Conservation (phyloP, 2,329 filamentous ascomycete genomes). For the Colletotrichum siamense region DNA sequence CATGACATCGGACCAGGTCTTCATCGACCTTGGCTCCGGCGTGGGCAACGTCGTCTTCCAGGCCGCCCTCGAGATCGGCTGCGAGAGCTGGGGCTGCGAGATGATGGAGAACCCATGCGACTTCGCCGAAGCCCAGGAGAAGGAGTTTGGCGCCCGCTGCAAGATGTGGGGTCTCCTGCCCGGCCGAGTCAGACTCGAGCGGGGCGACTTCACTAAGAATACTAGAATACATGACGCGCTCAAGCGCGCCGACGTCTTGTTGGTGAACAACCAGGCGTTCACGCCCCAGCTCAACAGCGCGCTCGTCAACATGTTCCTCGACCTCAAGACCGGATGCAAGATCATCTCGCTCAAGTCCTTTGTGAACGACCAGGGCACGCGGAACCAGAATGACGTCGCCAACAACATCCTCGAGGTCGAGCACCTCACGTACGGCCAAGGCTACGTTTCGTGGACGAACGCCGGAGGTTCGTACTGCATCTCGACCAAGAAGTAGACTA, state of each 20-base stretch:
- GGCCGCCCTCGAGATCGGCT: conserved; percentile 90
- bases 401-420: conserved; percentile 82
- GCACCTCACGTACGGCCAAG: conserved; percentile 64
- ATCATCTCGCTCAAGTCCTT: conserved; percentile 94
- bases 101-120: conserved; percentile 92
- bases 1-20: conserved; percentile 83
- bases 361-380: conserved; percentile 79
- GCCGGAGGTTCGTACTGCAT: conserved; percentile 87
- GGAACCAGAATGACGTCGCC: conserved; percentile 80
- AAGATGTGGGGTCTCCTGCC: conserved; percentile 86
- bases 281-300: conserved; percentile 84
- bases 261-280: conserved; percentile 99
- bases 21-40: conserved; percentile 93
- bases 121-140: conserved; percentile 79
- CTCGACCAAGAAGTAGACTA: conserved; percentile 72
- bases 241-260: conserved; percentile 87
- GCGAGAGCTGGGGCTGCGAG: conserved; percentile 95
- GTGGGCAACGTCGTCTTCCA: conserved; percentile 96
- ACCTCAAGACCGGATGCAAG: conserved; percentile 88
- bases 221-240: conserved; percentile 73
- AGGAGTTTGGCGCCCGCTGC: conserved; percentile 85
- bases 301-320: conserved; percentile 87
- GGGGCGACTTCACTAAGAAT: conserved; percentile 84
- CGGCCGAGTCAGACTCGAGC: conserved; percentile 79
- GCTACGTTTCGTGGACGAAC: conserved; percentile 92